Base-by-base conservation (phyloP, 305 asterid species). In the Fraxinus sp. region DNA sequence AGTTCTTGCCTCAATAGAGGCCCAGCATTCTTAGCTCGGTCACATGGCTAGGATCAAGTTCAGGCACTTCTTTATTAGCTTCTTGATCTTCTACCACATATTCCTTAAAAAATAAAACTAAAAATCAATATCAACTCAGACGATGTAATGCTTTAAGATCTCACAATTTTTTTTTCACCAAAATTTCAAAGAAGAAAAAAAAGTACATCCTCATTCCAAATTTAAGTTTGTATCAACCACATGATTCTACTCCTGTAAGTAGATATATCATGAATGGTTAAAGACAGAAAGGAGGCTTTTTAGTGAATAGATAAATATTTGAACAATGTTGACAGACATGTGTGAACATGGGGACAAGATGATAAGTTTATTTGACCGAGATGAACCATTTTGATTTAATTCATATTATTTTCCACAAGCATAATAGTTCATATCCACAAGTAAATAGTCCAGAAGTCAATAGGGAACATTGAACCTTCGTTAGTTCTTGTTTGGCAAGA, bases 401-500 rank as follows among this genome's bases (percentile, higher is more conserved):
- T n/a, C 35, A 11, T 59, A 46, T 55, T 41, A 79, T 78, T 74
- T 83, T 18, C 39, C 86, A 79, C 55, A 16, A 18, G 30, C 44
- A 39, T 49, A 16, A 35, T 11, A 33, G 68, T 70, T 46, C 37
- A 44, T 76, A 79, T 72, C 36, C 49, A 46, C 46, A 18, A 35
- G 76, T 30, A 71, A 20, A n/a, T 30, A 26, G 77, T 84, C 76
- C n/a, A 57, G 33, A 82, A 32, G 68, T 85, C 64, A 82, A 87
- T 73, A 76, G 78, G 41, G 68, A 74, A 81, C 28, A 82, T 68
- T 41, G 85, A 78, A 92, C 99, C 98, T 94, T 95, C 24, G 98
- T 95, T 78, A 94, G 89, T 88, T 94, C 98, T 86, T 94, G 95
- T 89, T 95, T 95, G 83, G 98, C 99, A 89, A 95, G 98, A 81